Evolutionary conservation across 805 yeast genomes (phyloP).

Genomic region (Sungouiella thailandica): DNA sequence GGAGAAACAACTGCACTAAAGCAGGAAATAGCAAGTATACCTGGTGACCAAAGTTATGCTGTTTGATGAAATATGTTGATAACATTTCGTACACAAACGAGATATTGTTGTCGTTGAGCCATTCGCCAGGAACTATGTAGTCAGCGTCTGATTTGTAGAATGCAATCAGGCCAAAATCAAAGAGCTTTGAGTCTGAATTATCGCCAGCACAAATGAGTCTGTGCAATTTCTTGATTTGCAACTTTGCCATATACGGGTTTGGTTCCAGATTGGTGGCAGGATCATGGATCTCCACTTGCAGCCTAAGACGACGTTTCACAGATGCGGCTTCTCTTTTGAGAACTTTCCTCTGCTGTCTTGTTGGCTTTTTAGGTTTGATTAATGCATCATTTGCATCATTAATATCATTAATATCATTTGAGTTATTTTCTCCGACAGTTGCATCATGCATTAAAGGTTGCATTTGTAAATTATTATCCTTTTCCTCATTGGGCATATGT

Average conservation of each 20-base stretch:
- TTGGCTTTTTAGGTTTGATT: no score
- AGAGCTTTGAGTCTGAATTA: constrained; percentile 23
- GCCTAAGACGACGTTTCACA: not conserved
- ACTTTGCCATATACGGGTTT: no score
- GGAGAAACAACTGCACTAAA: constrained; percentile 56
- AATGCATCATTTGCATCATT: no score
- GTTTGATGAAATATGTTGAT: constrained; percentile 17
- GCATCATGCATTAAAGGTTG: no score
- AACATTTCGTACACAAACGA: constrained; percentile 55
- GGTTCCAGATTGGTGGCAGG: no score
- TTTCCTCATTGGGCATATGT: constrained; percentile 5
- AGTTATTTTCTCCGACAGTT: no score
- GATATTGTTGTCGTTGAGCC: constrained; percentile 71
- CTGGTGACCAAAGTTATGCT: constrained; percentile 16
- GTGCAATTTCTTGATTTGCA: constrained; percentile 6
- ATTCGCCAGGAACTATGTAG: constrained; percentile 57
- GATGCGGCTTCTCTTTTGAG: not conserved
- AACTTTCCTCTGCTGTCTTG: constrained; percentile 2
- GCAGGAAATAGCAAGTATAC: constrained; percentile 49
- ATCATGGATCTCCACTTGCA: no score
- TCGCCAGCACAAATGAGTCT: constrained; percentile 9
- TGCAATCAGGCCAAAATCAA: constrained; percentile 54
- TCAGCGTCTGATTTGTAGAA: constrained; percentile 54
- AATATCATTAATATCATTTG: no score
- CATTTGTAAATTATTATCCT: no score